Percentiles rank a stretch among this genome's conserved stretches.
These are phyloP conservation scores for Chenopodium quinoa DNA, from an alignment of 148 eudicot species.

Conservation along the genomic window DNA sequence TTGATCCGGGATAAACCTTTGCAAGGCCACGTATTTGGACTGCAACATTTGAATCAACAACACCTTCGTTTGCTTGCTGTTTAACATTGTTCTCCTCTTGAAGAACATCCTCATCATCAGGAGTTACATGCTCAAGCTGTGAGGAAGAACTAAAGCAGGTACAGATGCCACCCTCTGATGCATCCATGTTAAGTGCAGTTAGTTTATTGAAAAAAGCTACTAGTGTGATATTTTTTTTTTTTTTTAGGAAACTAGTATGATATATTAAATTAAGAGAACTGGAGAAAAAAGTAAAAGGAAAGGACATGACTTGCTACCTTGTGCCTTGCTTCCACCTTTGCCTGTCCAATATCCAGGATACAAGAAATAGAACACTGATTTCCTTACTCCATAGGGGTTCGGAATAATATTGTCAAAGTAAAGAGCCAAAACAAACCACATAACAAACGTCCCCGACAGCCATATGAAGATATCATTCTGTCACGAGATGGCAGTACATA, in stretches of 20 bases:
- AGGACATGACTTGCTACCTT: conserved; percentile 38
- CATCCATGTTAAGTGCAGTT: neutral
- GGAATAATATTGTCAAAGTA: conserved; percentile 89
- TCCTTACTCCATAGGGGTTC: conserved; percentile 78
- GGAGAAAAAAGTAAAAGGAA: neutral
- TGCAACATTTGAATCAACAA: conserved; percentile 62
- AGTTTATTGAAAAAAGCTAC: neutral
- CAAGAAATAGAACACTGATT: conserved; percentile 65
- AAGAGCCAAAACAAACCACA: conserved; percentile 82
- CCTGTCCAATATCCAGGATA: conserved; percentile 91
- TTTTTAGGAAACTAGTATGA: too few species aligned
- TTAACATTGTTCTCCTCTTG: conserved; percentile 80
- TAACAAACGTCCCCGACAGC: conserved; percentile 48
- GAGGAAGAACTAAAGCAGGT: conserved; percentile 61
- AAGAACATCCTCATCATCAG: conserved; percentile 85
- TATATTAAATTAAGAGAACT: neutral
- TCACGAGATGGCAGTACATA: conserved; percentile 2
- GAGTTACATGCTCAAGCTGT: conserved; percentile 39
- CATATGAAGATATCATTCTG: conserved; percentile 77
- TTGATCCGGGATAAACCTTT: conserved; percentile 70
- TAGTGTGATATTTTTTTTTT: neutral
- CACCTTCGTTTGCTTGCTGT: conserved; percentile 50
- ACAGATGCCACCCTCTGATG: conserved; percentile 67
- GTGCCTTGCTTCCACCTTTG: conserved; percentile 62
- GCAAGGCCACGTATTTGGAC: conserved; percentile 88